Evolutionary conservation across 345 rosid genomes (phyloP).

Genomic region (Punica granatum): DNA sequence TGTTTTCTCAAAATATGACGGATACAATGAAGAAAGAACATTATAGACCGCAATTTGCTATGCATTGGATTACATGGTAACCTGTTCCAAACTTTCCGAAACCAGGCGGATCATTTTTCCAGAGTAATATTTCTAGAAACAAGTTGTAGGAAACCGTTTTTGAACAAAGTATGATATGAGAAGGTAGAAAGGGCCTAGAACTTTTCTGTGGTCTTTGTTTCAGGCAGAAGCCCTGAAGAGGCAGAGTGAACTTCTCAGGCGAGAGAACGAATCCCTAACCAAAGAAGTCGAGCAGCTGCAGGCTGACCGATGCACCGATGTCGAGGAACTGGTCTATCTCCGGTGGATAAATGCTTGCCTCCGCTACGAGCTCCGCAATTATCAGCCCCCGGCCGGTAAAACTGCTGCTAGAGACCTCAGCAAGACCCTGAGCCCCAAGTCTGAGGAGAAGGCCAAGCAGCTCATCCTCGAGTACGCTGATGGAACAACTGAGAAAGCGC

Average conservation of each 20-base stretch:
- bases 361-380: slow-evolving; percentile 70
- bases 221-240: slow-evolving; percentile 52
- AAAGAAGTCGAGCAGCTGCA: slow-evolving; percentile 60
- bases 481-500: slow-evolving; percentile 37
- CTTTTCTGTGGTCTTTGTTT: too few relatives aligned
- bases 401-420: slow-evolving; percentile 82
- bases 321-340: slow-evolving; percentile 76
- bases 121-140: too few relatives aligned
- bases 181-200: too few relatives aligned
- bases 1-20: too few relatives aligned
- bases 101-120: too few relatives aligned
- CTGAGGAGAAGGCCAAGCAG: slow-evolving; percentile 76
- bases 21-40: too few relatives aligned
- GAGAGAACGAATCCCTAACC: slow-evolving; percentile 47
- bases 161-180: too few relatives aligned
- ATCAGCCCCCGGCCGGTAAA: slow-evolving; percentile 54
- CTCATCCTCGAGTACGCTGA: slow-evolving; percentile 72
- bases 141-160: too few relatives aligned
- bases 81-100: too few relatives aligned
- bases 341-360: slow-evolving; percentile 93
- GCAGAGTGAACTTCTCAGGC: slow-evolving; percentile 29
- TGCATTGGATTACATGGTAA: too few relatives aligned
- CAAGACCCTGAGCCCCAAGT: slow-evolving; percentile 61
- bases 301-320: slow-evolving; percentile 58
- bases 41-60: too few relatives aligned